phyloP scores from a whole-genome alignment of 140 eudicot species.

The Flaveria floridana region DNA sequence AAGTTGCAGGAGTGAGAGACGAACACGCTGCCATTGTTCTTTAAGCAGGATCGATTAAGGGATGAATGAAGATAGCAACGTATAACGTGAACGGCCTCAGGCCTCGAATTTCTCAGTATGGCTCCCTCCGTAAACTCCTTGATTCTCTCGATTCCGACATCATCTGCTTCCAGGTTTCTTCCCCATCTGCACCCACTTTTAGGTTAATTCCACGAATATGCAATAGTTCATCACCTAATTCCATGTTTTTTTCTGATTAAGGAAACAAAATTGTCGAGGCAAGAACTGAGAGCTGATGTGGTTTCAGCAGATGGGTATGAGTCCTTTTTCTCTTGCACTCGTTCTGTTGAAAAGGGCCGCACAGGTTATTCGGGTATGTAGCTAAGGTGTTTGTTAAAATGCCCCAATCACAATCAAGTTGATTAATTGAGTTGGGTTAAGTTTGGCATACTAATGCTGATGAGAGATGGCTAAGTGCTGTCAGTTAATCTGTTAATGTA shows the following conservation, averaged over 20 bases:
- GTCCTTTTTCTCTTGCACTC: slow-evolving; percentile 91
- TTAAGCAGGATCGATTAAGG: neutral
- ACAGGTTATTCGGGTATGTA: slow-evolving; percentile 80
- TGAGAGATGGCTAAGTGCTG: too few species aligned
- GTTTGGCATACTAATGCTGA: too few species aligned
- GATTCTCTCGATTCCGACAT: slow-evolving; percentile 87
- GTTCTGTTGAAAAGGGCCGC: slow-evolving; percentile 69
- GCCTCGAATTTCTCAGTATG: slow-evolving; percentile 82
- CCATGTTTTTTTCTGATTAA: slow-evolving; percentile 8
- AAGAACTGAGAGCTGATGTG: slow-evolving; percentile 78
- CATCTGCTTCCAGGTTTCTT: slow-evolving; percentile 79
- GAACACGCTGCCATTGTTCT: too few species aligned
- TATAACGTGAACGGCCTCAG: slow-evolving; percentile 92
- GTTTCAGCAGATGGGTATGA: slow-evolving; percentile 93
- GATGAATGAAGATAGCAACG: slow-evolving; percentile 82
- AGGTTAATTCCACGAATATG: neutral
- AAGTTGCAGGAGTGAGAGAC: neutral
- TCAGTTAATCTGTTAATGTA: slow-evolving; percentile 28
- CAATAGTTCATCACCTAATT: neutral
- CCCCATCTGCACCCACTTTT: neutral
- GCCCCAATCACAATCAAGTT: slow-evolving; percentile 27
- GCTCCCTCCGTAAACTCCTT: slow-evolving; percentile 85
- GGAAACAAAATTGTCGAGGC: slow-evolving; percentile 85
- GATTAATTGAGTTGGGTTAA: neutral
- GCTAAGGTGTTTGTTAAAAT: slow-evolving; percentile 24